Evolutionary conservation across 352 stramenopile genomes (phyloP), one percentile per base, ranked within the genome.

Genomic region (Plasmopara muralis): DNA sequence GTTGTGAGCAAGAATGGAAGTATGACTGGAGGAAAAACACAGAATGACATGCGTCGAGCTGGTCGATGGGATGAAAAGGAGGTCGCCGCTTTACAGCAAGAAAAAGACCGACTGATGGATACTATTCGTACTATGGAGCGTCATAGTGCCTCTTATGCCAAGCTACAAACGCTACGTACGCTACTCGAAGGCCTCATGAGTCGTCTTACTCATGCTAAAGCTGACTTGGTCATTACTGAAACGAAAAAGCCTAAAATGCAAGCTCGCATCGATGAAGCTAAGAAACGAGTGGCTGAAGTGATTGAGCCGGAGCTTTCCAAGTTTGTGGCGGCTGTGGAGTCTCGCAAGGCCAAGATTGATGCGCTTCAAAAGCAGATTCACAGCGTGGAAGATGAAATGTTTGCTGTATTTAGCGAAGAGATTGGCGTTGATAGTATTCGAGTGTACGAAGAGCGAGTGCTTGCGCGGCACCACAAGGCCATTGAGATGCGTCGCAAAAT

Each of bases 1-100:
- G 90, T 98, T 42, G 97, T 99, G 47, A 97, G 77, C 62, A 98
- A 98, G 64, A 97, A 96, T 38, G 97, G 96, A 44, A 98, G 95
- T 64, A 99, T 99, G 95, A 99, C 94, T 0, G 97, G 96, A 41
- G 97, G 96, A 47, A 80, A 87, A 10, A 96, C 89, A 0, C 77
- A 87, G 28, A 89, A 80, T 20, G 85, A 97, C 53, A 49, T 72
- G 38, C 84, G 85, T 42, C 77, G 86, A 20, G 87, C 88, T 30
- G 87, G 85, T 15, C 72, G 90, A 55, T 98, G 91, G 89, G 87
- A 97, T 47, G 89, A 97, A 47, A 93, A 96, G 55, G 93, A 97
- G 34, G 77, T 97, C 7, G 75, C 94, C 28, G 62, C 76, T 6
- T 60, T 97, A 5, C 74, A 95, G 51, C 64, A 81, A 43, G 81